Base-by-base conservation (phyloP, 768 basidiomycete genomes). In the Lactarius deliciosus region DNA sequence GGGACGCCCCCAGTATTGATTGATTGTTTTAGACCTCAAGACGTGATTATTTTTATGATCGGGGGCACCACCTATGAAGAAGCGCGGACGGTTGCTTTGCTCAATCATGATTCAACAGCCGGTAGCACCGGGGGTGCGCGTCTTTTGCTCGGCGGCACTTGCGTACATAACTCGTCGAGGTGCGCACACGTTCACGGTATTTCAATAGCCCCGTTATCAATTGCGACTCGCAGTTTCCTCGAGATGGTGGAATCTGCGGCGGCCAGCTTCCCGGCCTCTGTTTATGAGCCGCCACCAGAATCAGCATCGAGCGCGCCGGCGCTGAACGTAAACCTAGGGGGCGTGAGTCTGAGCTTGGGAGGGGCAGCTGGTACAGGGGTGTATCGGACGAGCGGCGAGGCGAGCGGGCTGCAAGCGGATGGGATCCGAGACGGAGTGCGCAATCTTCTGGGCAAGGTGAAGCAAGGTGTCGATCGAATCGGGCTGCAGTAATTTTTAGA, bases 51-150 rank as follows among this genome's bases (percentile, higher is more conserved):
- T 65, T 99, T 98, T 78, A 90, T 99, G 80, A 87, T 98, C 66
- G 97, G 97, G 34, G 97, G 97, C 0, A 88, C 94, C 34, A 98
- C 97, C 0, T 98, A 97, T 73, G 96, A 94, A 75, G 97, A 99
- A 77, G 94, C 94, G 0, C 83, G 93, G 69, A 83, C 90, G 0
- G 84, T 98, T 15, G 85, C 93, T 7, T 78, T 94, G 57, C 81
- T 96, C 69, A 99, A 98, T 74, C 91, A 95, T 74, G 93, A 94
- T 70, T 80, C 86, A 18, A 75, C 80, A 18, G 77, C 83, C n/a
- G 80, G 78, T 65, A 80, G 80, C 22, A 80, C 84, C 10, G 82
- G 85, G 16, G 90, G 90, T 1, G 87, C 88, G 22, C 83, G 95
- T 40, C 78, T 98, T 50, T 76, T 99, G 3, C 84, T 99, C 4